phyloP scores from a whole-genome alignment of 169 alveolate species.

The Theileria parva region DNA sequence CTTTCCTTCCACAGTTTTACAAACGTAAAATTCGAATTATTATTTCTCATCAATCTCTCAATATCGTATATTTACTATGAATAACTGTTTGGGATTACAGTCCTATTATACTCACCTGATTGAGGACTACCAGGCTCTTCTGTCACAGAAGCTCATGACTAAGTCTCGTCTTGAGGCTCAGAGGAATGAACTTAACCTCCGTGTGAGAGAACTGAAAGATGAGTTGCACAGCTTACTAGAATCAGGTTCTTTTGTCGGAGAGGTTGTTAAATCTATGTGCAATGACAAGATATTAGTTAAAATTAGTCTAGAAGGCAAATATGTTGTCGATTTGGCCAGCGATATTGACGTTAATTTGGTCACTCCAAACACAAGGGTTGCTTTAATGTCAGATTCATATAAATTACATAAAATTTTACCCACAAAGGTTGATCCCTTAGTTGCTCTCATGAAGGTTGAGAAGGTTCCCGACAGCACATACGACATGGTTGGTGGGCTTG shows the following conservation, averaged over 20 bases:
- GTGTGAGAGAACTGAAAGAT: conserved; percentile 93
- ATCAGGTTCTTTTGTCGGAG: conserved; percentile 98
- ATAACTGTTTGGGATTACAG: conserved; percentile 4
- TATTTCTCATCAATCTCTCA: too few species aligned
- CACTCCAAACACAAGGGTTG: conserved; percentile 92
- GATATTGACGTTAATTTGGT: conserved; percentile 90
- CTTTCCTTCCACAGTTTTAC: too few species aligned
- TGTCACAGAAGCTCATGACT: conserved; percentile 71
- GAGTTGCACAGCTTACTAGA: conserved; percentile 91
- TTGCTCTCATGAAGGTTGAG: conserved; percentile 98
- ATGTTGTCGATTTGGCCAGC: conserved; percentile 91
- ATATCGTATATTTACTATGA: too few species aligned
- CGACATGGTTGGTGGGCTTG: conserved; percentile 99
- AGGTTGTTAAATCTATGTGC: conserved; percentile 97
- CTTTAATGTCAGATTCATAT: conserved; percentile 87
- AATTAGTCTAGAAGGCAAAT: conserved; percentile 97
- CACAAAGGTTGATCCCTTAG: conserved; percentile 98
- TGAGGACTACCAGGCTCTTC: conserved; percentile 76
- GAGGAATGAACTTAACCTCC: conserved; percentile 94
- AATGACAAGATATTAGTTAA: conserved; percentile 95
- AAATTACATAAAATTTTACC: conserved; percentile 93
- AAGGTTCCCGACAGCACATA: conserved; percentile 99
- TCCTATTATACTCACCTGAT: conserved; percentile 68
- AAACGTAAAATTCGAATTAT: too few species aligned
- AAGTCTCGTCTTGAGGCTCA: conserved; percentile 94